phyloP scores from a whole-genome alignment of 1,284 basidiomycete species.

The Xanthoconium separans region DNA sequence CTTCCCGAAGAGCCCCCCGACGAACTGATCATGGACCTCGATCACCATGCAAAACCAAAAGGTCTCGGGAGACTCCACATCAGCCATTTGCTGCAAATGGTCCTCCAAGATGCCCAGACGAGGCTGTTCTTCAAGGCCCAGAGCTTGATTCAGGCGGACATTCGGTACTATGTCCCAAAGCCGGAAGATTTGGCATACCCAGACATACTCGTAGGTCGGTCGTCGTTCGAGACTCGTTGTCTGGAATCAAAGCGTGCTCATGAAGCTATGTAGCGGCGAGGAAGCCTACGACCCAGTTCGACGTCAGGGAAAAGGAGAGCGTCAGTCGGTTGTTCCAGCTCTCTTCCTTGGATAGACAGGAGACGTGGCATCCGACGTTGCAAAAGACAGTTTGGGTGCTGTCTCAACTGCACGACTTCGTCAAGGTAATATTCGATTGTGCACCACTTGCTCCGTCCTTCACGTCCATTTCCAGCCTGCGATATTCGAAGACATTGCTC shows the following conservation, averaged over 20 bases:
- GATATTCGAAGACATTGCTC: slow-evolving; percentile 92
- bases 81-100: slow-evolving; percentile 78
- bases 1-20: slow-evolving; percentile 33
- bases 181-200: slow-evolving; percentile 84
- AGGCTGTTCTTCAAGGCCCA: slow-evolving; percentile 93
- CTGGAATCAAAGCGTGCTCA: slow-evolving; percentile 6
- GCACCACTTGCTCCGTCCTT: neutral
- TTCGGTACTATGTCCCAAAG: slow-evolving; percentile 77
- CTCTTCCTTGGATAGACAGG: slow-evolving; percentile 71
- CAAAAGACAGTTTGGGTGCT: slow-evolving; percentile 86
- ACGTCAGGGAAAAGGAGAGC: slow-evolving; percentile 63
- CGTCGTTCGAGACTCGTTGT: slow-evolving; percentile 21
- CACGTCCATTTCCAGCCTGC: slow-evolving; percentile 54
- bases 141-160: slow-evolving; percentile 83
- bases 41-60: slow-evolving; percentile 30
- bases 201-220: slow-evolving; percentile 62
- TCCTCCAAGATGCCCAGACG: slow-evolving; percentile 92
- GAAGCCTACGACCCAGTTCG: slow-evolving; percentile 41
- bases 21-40: slow-evolving; percentile 44
- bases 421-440: slow-evolving; percentile 61
- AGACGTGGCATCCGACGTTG: slow-evolving; percentile 88
- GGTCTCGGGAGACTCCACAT: slow-evolving; percentile 61
- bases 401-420: slow-evolving; percentile 83
- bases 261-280: slow-evolving; percentile 39
- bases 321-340: slow-evolving; percentile 66